These are phyloP conservation scores for Saccharomycopsis fodiens DNA, from an alignment of 805 yeast species.

Conservation along the genomic window DNA sequence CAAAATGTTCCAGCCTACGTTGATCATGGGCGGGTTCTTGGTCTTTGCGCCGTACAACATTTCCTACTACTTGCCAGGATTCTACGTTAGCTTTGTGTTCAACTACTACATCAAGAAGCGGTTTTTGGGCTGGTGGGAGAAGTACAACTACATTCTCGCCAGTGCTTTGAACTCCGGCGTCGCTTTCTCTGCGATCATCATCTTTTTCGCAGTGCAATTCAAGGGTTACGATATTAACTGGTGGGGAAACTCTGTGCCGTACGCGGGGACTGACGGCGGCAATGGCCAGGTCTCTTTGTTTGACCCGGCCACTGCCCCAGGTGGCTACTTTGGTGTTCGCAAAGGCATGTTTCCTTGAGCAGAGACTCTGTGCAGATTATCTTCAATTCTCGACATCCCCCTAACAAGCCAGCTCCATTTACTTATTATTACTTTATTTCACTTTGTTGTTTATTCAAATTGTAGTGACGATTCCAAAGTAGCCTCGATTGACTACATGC, in stretches of 20 bases:
- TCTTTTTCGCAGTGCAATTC: constrained; percentile 45
- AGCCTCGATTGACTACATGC: no score
- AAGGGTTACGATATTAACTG: constrained; percentile 38
- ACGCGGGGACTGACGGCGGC: constrained; percentile 33
- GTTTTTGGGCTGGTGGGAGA: constrained; percentile 49
- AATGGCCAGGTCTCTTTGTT: constrained; percentile 23
- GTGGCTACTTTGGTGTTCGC: constrained; percentile 31
- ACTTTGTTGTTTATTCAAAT: no score
- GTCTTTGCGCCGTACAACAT: constrained; percentile 47
- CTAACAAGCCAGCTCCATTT: no score
- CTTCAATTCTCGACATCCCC: no score
- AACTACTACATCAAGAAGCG: constrained; percentile 42
- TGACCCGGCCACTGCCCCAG: constrained; percentile 25
- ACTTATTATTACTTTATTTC: no score
- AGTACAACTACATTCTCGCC: constrained; percentile 43
- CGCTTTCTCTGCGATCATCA: constrained; percentile 48
- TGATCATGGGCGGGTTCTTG: constrained; percentile 44
- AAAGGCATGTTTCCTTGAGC: not conserved
- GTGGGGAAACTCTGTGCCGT: constrained; percentile 56
- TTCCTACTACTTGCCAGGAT: constrained; percentile 28
- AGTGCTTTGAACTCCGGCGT: constrained; percentile 57
- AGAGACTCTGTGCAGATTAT: no score
- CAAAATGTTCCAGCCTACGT: constrained; percentile 38
- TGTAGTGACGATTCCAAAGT: no score
- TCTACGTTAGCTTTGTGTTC: constrained; percentile 32